These are phyloP conservation scores for Torulaspora microellipsoides DNA, from an alignment of 805 yeast species.

Conservation along the genomic window DNA sequence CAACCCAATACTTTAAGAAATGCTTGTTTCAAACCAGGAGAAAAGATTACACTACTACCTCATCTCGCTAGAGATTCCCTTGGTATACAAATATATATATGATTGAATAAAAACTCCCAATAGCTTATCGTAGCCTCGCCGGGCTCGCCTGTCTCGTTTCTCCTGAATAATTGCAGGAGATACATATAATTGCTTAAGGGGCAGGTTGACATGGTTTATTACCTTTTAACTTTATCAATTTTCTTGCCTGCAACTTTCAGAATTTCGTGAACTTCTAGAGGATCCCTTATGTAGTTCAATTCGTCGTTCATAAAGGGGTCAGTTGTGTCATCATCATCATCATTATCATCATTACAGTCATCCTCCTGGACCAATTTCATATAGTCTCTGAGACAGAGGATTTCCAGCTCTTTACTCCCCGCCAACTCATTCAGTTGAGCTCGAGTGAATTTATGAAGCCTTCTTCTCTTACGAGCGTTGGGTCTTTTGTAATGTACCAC, in stretches of 20 bases:
- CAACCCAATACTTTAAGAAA: no score
- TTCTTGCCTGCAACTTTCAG: slow-evolving; percentile 11
- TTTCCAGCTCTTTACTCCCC: slow-evolving; percentile 14
- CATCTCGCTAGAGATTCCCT: no score
- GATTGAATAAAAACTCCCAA: no score
- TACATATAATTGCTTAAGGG: no score
- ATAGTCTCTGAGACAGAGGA: slow-evolving; percentile 16
- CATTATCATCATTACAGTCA: slow-evolving; percentile 6
- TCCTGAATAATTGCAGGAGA: no score
- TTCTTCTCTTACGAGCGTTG: slow-evolving; percentile 17
- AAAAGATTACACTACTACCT: no score
- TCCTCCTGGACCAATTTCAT: slow-evolving; percentile 15
- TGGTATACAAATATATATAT: no score
- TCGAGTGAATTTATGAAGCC: slow-evolving; percentile 9
- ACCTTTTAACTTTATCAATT: slow-evolving; percentile 9
- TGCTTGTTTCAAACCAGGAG: no score
- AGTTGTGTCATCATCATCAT: slow-evolving; percentile 4
- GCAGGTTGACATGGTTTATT: not conserved
- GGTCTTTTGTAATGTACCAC: slow-evolving; percentile 22
- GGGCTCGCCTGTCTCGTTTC: no score
- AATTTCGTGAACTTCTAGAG: slow-evolving; percentile 16
- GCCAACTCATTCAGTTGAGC: slow-evolving; percentile 13
- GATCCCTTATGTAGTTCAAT: slow-evolving; percentile 17
- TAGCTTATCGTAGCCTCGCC: no score
- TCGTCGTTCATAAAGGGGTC: slow-evolving; percentile 16